These are phyloP conservation scores for Nakaseomyces uthaithaninus DNA, from an alignment of 1,139 yeast species.

Conservation along the genomic window DNA sequence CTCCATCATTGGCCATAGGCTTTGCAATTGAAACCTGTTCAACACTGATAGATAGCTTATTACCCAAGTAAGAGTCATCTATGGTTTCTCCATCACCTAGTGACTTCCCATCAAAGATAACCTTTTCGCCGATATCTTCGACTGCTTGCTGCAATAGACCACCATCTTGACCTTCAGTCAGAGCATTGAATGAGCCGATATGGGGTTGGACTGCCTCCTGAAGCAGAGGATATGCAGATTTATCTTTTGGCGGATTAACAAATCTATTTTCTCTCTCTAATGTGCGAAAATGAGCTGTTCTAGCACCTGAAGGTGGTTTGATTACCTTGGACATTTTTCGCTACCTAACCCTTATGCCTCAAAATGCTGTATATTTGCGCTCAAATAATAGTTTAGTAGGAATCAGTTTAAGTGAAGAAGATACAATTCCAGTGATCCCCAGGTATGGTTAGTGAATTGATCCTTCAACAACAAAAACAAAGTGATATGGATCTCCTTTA, in stretches of 20 bases:
- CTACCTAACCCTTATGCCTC: no score
- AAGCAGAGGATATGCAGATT: slow-evolving; percentile 72
- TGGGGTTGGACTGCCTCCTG: slow-evolving; percentile 91
- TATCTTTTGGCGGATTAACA: slow-evolving; percentile 81
- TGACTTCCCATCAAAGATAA: slow-evolving; percentile 67
- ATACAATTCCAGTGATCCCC: no score
- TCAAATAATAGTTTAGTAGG: no score
- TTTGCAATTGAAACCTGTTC: slow-evolving; percentile 81
- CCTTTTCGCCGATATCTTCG: slow-evolving; percentile 77
- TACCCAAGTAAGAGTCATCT: slow-evolving; percentile 56
- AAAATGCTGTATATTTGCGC: no score
- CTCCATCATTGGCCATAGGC: slow-evolving; percentile 72
- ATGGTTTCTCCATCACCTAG: slow-evolving; percentile 15
- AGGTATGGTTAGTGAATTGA: no score
- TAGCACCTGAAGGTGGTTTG: slow-evolving; percentile 26
- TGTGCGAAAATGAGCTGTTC: slow-evolving; percentile 60
- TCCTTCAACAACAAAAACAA: no score
- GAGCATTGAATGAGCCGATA: slow-evolving; percentile 90
- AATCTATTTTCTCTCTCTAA: slow-evolving; percentile 81
- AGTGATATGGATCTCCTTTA: no score
- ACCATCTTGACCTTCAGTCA: slow-evolving; percentile 78
- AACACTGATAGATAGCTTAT: slow-evolving; percentile 69
- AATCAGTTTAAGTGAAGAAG: no score
- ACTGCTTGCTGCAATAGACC: slow-evolving; percentile 82
- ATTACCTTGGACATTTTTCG: slow-evolving; percentile 29